phyloP scores from a whole-genome alignment of 345 rosid species.

The Populus tremula region DNA sequence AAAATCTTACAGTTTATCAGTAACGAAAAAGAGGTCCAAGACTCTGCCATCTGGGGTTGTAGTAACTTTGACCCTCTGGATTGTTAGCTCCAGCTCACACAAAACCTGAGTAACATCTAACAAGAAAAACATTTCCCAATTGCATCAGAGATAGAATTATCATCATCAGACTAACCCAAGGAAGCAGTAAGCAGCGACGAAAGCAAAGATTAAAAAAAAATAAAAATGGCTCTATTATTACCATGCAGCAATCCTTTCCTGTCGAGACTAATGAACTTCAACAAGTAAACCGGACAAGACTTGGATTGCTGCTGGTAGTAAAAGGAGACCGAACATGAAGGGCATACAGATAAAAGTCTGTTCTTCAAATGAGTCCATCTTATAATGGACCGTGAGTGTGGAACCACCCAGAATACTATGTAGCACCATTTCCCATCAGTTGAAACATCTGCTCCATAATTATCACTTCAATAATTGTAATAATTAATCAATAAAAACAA shows the following conservation, averaged over 20 bases:
- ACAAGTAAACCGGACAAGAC: slow-evolving; percentile 56
- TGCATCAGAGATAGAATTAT: slow-evolving; percentile 10
- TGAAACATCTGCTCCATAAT: slow-evolving; percentile 61
- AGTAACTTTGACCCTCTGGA: slow-evolving; percentile 81
- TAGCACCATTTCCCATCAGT: slow-evolving; percentile 89
- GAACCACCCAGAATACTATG: slow-evolving; percentile 75
- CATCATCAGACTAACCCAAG: background rate
- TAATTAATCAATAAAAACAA: background rate
- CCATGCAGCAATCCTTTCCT: slow-evolving; percentile 70
- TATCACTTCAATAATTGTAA: background rate
- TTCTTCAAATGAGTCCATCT: slow-evolving; percentile 76
- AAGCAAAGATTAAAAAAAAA: background rate
- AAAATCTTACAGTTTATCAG: slow-evolving; percentile 64
- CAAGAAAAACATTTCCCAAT: slow-evolving; percentile 9
- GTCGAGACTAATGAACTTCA: slow-evolving; percentile 67
- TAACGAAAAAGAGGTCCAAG: slow-evolving; percentile 78
- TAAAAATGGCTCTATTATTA: slow-evolving; percentile 20
- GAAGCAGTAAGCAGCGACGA: background rate
- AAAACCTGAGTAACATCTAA: slow-evolving; percentile 77
- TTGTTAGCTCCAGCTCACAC: slow-evolving; percentile 79
- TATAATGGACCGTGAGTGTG: slow-evolving; percentile 40
- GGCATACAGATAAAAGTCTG: slow-evolving; percentile 66
- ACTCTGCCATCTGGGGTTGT: slow-evolving; percentile 79
- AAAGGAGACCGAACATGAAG: slow-evolving; percentile 45
- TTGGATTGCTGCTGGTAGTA: slow-evolving; percentile 34